Evolutionary conservation across 805 yeast genomes (phyloP).

Genomic region (Lipomyces lipofer): DNA sequence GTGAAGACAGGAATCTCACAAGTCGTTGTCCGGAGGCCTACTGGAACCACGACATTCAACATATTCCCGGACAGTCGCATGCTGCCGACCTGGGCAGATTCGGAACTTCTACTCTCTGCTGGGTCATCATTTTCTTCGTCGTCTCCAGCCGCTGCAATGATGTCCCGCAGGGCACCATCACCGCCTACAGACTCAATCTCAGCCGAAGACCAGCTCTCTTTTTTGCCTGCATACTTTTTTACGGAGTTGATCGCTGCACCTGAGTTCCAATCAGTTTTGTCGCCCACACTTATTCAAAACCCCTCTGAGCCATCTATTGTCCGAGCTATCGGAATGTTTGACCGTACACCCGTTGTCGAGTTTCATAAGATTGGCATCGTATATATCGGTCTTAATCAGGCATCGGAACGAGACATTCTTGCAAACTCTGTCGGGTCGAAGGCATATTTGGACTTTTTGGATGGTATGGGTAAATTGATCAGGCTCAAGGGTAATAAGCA

Average conservation of each 20-base stretch:
- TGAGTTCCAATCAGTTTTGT: slow-evolving; percentile 39
- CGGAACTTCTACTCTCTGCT: neutral
- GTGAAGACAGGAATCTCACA: slow-evolving; percentile 26
- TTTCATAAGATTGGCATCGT: slow-evolving; percentile 77
- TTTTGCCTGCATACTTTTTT: slow-evolving; percentile 51
- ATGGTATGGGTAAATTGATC: slow-evolving; percentile 61
- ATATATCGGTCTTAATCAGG: slow-evolving; percentile 70
- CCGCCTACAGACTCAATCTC: neutral
- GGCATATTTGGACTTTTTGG: slow-evolving; percentile 60
- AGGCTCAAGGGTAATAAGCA: slow-evolving; percentile 54
- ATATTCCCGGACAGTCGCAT: slow-evolving; percentile 46
- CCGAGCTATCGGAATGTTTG: slow-evolving; percentile 63
- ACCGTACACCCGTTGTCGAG: slow-evolving; percentile 73
- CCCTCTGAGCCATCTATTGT: slow-evolving; percentile 21
- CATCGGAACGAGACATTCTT: slow-evolving; percentile 62
- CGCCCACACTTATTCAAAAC: slow-evolving; percentile 55
- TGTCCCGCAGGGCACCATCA: neutral
- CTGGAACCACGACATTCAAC: slow-evolving; percentile 56
- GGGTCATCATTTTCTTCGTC: neutral
- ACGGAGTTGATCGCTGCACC: slow-evolving; percentile 53
- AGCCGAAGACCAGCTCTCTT: slow-evolving; percentile 31
- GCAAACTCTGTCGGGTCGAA: slow-evolving; percentile 63
- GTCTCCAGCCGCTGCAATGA: neutral
- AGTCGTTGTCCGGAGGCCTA: slow-evolving; percentile 61
- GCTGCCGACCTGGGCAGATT: slow-evolving; percentile 36